Evolutionary conservation across 169 alveolate genomes (phyloP), one percentile per base, ranked within the genome.

Genomic region (Perkinsus marinus): DNA sequence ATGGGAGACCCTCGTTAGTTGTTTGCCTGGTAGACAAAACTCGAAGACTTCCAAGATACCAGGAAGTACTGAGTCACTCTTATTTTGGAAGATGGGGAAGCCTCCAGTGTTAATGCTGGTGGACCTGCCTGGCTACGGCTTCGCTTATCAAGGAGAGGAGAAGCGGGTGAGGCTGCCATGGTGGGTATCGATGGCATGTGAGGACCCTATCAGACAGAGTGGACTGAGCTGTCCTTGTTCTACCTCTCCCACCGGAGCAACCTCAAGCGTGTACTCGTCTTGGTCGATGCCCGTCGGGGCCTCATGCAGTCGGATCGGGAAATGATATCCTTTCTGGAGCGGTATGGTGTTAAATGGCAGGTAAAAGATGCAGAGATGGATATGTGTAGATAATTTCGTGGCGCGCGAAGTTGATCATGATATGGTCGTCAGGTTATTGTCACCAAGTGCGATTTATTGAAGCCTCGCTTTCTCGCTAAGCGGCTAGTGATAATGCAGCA

Each of bases 51-150:
- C 79, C 7, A 57, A 57, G 22, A 57, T 57, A 2, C 79, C 79
- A 5, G 79, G 79, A 19, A 57, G 79, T 30, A 57, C 79, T 0
- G 79, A 57, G 79, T 57, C 79, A 36, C 47, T n/a, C 69, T 38
- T 39, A 38, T 43, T n/a, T 89, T 39, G 34, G 43, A 43, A 94
- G 95, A 94, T 94, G 68, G 96, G 95, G 0, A 90, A 94, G 38
- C 96, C 96, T 26, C 93, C 96, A 37, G 93, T 92, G 68, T 89
- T 95, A 46, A 93, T 95, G 92, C 89, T 95, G 68, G 97, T 95
- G 7, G 97, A 95, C 93, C 91, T 95, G 92, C 97, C 97, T 47
- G 96, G 96, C n/a, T 95, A 95, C 90, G 95, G 96, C 38, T 94
- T 93, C 89, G 94, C 95, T 22, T 90, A 93, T 19, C 92, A 93